Conservation (phyloP, 1,139 yeast genomes). For the Geotrichum macrosporum region DNA sequence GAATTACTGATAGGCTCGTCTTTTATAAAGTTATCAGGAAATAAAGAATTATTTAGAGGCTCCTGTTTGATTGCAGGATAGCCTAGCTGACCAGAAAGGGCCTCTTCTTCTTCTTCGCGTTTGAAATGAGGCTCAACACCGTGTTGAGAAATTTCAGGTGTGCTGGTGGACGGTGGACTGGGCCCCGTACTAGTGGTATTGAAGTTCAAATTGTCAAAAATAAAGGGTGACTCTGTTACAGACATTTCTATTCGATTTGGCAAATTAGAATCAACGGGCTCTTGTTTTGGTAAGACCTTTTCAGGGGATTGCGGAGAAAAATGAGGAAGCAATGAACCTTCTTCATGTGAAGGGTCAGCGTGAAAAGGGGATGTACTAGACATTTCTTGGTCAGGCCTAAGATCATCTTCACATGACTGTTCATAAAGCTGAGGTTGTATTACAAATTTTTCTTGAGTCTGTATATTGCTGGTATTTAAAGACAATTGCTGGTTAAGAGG, state of each 20-base stretch:
- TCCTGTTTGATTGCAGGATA: constrained; percentile 7
- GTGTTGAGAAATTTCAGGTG: background rate
- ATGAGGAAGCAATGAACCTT: background rate
- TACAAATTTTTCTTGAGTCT: too few species aligned
- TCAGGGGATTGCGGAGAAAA: background rate
- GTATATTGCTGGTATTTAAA: too few species aligned
- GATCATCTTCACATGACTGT: too few species aligned
- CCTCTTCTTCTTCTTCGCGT: background rate
- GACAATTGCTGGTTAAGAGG: too few species aligned
- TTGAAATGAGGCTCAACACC: background rate
- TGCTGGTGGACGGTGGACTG: background rate
- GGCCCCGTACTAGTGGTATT: background rate
- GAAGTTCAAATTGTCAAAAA: constrained; percentile 2
- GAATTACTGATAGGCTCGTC: background rate
- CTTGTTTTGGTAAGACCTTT: background rate
- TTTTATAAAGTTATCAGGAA: background rate
- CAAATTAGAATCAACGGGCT: background rate
- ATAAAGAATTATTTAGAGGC: background rate
- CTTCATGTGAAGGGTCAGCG: too few species aligned
- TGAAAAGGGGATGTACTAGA: too few species aligned
- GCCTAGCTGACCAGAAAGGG: background rate
- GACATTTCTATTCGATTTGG: background rate
- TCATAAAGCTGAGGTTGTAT: too few species aligned
- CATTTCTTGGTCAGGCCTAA: too few species aligned
- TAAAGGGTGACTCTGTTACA: constrained; percentile 5